These are phyloP conservation scores for Chaetoceros tenuissimus DNA, from an alignment of 108 stramenopile species.

Conservation along the genomic window DNA sequence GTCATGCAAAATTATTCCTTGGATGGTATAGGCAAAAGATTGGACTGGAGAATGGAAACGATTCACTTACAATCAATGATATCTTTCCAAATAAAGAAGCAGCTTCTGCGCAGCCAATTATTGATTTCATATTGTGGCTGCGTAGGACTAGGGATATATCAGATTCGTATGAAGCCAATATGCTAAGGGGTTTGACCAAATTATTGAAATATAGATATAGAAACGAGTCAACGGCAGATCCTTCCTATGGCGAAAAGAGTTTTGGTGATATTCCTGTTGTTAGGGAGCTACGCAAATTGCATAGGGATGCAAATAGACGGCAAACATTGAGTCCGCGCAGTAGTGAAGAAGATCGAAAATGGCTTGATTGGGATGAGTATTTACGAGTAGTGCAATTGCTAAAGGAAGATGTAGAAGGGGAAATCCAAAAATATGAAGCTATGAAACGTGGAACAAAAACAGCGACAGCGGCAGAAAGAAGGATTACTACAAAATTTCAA, in stretches of 20 bases:
- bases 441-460: constrained; percentile 1
- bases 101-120: constrained; percentile 47
- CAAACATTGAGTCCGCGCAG: constrained; percentile 52
- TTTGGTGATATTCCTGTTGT: constrained; percentile 68
- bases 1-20: constrained; percentile 66
- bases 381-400: constrained; percentile 41
- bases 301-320: constrained; percentile 61
- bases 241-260: constrained; percentile 26
- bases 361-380: constrained; percentile 76
- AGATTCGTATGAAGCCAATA: constrained; percentile 75
- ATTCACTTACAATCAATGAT: constrained; percentile 25
- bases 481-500: constrained; percentile 54
- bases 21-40: constrained; percentile 38
- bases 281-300: constrained; percentile 61
- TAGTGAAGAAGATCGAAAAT: constrained; percentile 68
- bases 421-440: constrained; percentile 24
- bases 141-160: constrained; percentile 51
- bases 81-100: constrained; percentile 57
- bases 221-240: constrained; percentile 26
- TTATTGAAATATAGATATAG: constrained; percentile 72
- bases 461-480: background rate
- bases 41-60: background rate
- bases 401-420: constrained; percentile 33
- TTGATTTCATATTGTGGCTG: constrained; percentile 73
- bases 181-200: constrained; percentile 72